A percentile compares a stretch with the other conserved stretches of the same genome.
Conservation (phyloP, 257 asterid genomes). For the Nemophila menziesii region DNA sequence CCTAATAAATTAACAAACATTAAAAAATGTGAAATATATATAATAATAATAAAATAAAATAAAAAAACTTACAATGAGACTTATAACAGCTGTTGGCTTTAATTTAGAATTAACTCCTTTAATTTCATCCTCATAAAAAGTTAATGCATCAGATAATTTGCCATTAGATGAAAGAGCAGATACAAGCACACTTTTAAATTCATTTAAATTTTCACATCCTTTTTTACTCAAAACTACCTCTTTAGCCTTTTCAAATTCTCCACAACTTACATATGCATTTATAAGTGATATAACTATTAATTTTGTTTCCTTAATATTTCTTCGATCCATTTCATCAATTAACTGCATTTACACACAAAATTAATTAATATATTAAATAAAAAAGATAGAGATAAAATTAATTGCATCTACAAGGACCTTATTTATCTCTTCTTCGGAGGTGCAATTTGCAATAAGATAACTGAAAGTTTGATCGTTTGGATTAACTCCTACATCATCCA, state of each 20-base stretch:
- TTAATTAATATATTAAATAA: no score
- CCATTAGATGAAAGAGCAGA: conserved; percentile 88
- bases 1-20: no score
- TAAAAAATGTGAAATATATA: no score
- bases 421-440: conserved; percentile 44
- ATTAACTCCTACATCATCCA: conserved; percentile 70
- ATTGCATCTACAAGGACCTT: no score
- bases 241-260: conserved; percentile 62
- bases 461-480: conserved; percentile 72
- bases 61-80: conserved; percentile 60
- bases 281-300: conserved; percentile 61
- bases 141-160: conserved; percentile 56
- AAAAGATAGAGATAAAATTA: not conserved
- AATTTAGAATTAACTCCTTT: conserved; percentile 33
- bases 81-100: conserved; percentile 50
- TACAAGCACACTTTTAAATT: conserved; percentile 53
- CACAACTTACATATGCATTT: conserved; percentile 80
- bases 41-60: no score
- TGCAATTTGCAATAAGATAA: conserved; percentile 57
- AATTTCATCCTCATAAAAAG: conserved; percentile 53
- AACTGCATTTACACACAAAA: no score
- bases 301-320: conserved; percentile 47
- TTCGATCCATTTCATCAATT: conserved; percentile 36
- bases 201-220: conserved; percentile 44
- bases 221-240: conserved; percentile 38